Percentiles rank a stretch among this genome's conserved stretches.
phyloP scores from a whole-genome alignment of 2,329 filamentous ascomycete genomes.

The Mariannaea elegans region DNA sequence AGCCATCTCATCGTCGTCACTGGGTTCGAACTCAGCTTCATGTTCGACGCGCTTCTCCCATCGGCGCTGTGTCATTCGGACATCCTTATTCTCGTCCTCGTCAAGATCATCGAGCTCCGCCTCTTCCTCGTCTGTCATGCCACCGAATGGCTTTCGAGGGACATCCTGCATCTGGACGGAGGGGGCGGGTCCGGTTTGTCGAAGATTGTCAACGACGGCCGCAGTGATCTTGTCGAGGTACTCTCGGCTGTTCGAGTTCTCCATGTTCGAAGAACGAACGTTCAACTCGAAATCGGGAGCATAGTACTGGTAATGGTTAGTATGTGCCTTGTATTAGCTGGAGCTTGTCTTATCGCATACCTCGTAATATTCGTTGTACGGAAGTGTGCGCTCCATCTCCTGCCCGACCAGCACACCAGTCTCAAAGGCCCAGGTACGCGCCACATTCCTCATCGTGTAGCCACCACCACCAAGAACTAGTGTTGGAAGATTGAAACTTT shows the following conservation, averaged over 20 bases:
- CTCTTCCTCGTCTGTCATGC: conserved; percentile 73
- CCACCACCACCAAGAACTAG: conserved; percentile 95
- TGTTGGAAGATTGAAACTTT: conserved; percentile 83
- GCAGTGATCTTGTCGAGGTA: conserved; percentile 86
- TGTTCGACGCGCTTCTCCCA: conserved; percentile 83
- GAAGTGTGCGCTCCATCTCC: conserved; percentile 82
- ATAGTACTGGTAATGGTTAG: conserved; percentile 74
- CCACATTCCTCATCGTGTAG: conserved; percentile 97
- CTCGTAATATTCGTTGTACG: conserved; percentile 96
- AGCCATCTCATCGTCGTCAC: conserved; percentile 86
- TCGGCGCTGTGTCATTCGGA: conserved; percentile 80
- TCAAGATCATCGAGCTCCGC: conserved; percentile 75
- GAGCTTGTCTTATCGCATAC: conserved; percentile 50
- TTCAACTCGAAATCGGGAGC: conserved; percentile 90
- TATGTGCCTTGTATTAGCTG: not conserved
- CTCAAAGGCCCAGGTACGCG: conserved; percentile 96
- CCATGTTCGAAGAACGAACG: conserved; percentile 86
- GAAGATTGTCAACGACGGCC: conserved; percentile 84
- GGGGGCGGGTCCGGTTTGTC: conserved; percentile 85
- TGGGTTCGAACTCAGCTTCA: conserved; percentile 85
- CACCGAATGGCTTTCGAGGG: conserved; percentile 67
- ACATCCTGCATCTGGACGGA: conserved; percentile 91
- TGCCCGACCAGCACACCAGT: conserved; percentile 89
- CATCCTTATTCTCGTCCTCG: conserved; percentile 86
- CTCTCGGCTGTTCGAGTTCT: conserved; percentile 86